Evolutionary conservation across 768 basidiomycete genomes (phyloP).

Genomic region (Lactifluus subvellereus): DNA sequence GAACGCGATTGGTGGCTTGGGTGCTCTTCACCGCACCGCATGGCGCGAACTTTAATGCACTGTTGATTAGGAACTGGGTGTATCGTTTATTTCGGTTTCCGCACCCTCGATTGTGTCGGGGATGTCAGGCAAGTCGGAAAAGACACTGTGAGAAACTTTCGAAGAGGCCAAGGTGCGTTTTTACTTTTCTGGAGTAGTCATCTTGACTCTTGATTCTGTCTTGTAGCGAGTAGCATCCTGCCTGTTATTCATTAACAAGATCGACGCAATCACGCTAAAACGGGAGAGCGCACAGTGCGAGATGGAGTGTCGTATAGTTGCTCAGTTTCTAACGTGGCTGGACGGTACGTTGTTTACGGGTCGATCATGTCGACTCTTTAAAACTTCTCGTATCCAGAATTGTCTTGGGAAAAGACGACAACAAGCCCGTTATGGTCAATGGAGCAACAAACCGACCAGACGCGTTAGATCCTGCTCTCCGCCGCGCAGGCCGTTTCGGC

Average conservation of each 20-base stretch:
- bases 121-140: constrained; percentile 98
- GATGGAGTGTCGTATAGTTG: constrained; percentile 96
- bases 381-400: not conserved
- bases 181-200: not conserved
- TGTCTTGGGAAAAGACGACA: no score
- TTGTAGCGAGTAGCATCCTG: no score
- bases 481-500: no score
- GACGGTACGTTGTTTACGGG: constrained; percentile 62
- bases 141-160: constrained; percentile 42
- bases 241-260: no score
- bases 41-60: not conserved
- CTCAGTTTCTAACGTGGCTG: constrained; percentile 97
- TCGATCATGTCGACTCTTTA: not conserved
- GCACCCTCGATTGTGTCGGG: constrained; percentile 95
- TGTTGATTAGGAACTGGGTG: constrained; percentile 61
- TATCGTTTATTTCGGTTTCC: constrained; percentile 48
- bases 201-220: not conserved
- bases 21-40: constrained; percentile 26
- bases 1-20: constrained; percentile 90
- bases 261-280: no score
- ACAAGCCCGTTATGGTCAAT: constrained; percentile 72
- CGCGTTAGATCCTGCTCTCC: constrained; percentile 76
- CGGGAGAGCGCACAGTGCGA: no score
- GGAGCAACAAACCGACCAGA: constrained; percentile 95
- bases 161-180: constrained; percentile 84